Evolutionary conservation across 2,329 filamentous ascomycete species (phyloP).

Genomic region (Chaetomium sp.): DNA sequence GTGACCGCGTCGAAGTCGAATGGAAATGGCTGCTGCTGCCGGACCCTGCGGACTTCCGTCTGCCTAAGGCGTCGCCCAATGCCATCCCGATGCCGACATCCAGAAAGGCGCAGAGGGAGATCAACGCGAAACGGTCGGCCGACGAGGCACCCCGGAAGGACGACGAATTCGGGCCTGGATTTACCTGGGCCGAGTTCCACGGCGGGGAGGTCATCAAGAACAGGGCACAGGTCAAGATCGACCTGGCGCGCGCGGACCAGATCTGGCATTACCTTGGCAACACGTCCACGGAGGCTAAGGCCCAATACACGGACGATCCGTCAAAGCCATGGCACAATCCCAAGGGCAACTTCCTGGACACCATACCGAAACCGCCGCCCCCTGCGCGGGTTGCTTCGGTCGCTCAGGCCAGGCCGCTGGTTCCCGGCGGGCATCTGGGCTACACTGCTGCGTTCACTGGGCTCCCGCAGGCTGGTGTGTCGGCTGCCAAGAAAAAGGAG

Average conservation of each 20-base stretch:
- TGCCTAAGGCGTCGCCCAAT: conserved; percentile 67
- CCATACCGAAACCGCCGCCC: conserved; percentile 45
- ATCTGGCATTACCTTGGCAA: conserved; percentile 86
- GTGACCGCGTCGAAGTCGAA: conserved; percentile 69
- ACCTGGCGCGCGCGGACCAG: conserved; percentile 65
- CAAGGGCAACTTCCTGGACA: conserved; percentile 67
- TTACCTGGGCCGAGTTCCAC: conserved; percentile 75
- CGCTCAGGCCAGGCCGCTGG: conserved; percentile 17
- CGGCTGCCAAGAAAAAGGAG: conserved; percentile 27
- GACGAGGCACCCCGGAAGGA: conserved; percentile 59
- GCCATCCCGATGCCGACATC: conserved; percentile 65
- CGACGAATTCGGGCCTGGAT: conserved; percentile 60
- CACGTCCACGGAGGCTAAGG: conserved; percentile 80
- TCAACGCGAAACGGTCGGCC: conserved; percentile 58
- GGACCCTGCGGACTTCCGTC: conserved; percentile 61
- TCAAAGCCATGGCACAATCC: conserved; percentile 53
- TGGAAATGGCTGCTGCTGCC: conserved; percentile 79
- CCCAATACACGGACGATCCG: conserved; percentile 82
- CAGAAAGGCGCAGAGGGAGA: conserved; percentile 55
- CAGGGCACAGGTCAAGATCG: conserved; percentile 58
- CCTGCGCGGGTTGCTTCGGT: conserved; percentile 15
- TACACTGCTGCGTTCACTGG: conserved; percentile 11
- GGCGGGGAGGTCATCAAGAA: conserved; percentile 49
- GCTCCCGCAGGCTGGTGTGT: background rate
- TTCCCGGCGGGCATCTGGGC: conserved; percentile 16